phyloP scores from a whole-genome alignment of 768 basidiomycete species.

The Tephrocybe sp. region DNA sequence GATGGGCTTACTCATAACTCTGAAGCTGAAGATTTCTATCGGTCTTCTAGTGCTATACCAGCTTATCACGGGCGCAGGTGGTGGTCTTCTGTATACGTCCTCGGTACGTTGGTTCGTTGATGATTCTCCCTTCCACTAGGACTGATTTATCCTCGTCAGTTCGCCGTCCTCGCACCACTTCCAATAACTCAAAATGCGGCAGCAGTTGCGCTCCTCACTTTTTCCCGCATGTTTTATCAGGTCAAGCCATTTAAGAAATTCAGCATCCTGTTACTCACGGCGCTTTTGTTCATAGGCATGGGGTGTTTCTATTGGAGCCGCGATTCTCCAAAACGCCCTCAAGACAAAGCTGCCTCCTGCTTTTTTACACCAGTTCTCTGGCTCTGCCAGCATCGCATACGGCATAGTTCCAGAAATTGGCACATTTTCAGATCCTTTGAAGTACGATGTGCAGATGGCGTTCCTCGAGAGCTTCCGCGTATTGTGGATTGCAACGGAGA shows the following conservation, averaged over 20 bases:
- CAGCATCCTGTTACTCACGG: not conserved
- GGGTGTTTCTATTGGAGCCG: conserved; percentile 51
- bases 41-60: conserved; percentile 11
- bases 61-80: conserved; percentile 6
- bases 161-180: conserved; percentile 49
- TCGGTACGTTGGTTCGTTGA: not conserved
- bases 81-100: conserved; percentile 14
- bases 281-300: conserved; percentile 34
- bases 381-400: conserved; percentile 43
- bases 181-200: conserved; percentile 37
- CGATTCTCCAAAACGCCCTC: conserved; percentile 54
- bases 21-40: conserved; percentile 24
- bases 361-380: conserved; percentile 33
- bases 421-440: conserved; percentile 28
- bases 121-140: not conserved
- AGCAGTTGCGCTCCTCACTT: conserved; percentile 44
- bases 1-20: conserved; percentile 32
- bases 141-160: conserved; percentile 21
- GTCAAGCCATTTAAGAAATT: conserved; percentile 17
- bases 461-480: conserved; percentile 15
- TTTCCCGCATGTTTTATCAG: conserved; percentile 34
- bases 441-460: conserved; percentile 13
- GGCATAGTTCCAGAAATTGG: conserved; percentile 43
- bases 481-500: conserved; percentile 14
- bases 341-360: conserved; percentile 36